phyloP scores from a whole-genome alignment of 495 filamentous ascomycete species.

The Neurospora sp. region DNA sequence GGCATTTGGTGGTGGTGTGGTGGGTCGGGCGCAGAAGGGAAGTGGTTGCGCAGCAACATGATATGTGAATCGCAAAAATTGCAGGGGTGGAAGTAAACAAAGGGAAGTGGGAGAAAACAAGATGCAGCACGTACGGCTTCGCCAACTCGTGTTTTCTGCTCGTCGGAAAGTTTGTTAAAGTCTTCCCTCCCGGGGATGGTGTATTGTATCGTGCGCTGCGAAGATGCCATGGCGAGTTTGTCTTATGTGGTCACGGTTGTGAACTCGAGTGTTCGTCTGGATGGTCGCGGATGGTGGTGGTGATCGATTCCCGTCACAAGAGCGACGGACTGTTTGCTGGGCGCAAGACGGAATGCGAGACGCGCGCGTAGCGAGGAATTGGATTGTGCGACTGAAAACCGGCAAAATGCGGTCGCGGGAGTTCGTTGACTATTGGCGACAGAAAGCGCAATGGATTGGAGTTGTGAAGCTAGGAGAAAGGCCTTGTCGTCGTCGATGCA shows the following conservation, averaged over 20 bases:
- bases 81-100: background rate
- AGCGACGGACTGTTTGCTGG: background rate
- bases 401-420: background rate
- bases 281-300: background rate
- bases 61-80: background rate
- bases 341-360: background rate
- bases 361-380: background rate
- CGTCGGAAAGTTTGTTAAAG: conserved; percentile 25
- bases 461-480: background rate
- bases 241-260: background rate
- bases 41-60: background rate
- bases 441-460: background rate
- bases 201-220: conserved; percentile 23
- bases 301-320: background rate
- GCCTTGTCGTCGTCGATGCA: background rate
- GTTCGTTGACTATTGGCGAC: background rate
- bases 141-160: conserved; percentile 25
- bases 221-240: conserved; percentile 15
- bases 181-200: conserved; percentile 24
- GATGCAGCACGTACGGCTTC: conserved; percentile 17
- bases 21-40: background rate
- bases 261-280: background rate
- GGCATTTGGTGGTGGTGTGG: background rate
- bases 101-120: background rate
- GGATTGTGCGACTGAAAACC: background rate